Conservation (phyloP, 331 rosid species). For the Malus hybrid region DNA sequence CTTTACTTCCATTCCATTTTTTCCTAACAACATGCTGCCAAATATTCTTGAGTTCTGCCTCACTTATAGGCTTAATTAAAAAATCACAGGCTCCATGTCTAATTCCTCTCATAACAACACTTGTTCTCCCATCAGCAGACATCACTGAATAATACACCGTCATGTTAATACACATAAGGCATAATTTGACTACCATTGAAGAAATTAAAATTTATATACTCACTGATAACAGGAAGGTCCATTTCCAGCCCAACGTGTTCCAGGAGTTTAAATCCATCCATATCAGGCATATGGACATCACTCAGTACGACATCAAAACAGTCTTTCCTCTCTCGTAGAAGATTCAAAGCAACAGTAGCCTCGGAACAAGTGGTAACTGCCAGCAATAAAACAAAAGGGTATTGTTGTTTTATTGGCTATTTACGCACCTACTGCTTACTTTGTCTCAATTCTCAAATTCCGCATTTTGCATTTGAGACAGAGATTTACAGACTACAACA, state of each 20-base stretch:
- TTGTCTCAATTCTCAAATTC: neutral
- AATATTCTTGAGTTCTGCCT: slow-evolving; percentile 37
- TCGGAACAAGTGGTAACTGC: slow-evolving; percentile 43
- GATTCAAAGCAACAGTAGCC: slow-evolving; percentile 39
- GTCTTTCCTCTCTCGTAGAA: slow-evolving; percentile 36
- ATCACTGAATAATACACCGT: slow-evolving; percentile 45
- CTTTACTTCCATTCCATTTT: slow-evolving; percentile 29
- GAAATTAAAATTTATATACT: slow-evolving; percentile 13
- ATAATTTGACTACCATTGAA: neutral
- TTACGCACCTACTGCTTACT: neutral
- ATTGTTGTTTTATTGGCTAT: neutral
- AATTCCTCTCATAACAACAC: slow-evolving; percentile 35
- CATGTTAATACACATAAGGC: slow-evolving; percentile 12
- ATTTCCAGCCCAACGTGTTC: slow-evolving; percentile 38
- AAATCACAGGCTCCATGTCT: slow-evolving; percentile 63
- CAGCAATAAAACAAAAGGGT: neutral
- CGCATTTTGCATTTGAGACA: neutral
- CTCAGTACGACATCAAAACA: slow-evolving; percentile 49
- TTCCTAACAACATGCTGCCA: slow-evolving; percentile 66
- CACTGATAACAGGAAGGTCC: slow-evolving; percentile 65
- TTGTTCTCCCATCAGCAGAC: slow-evolving; percentile 41
- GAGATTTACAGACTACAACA: neutral
- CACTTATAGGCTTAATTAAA: slow-evolving; percentile 52
- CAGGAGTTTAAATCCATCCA: slow-evolving; percentile 51
- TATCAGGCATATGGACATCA: slow-evolving; percentile 60